phyloP scores from a whole-genome alignment of 805 yeast species.

The Tetrapisispora fleetii region DNA sequence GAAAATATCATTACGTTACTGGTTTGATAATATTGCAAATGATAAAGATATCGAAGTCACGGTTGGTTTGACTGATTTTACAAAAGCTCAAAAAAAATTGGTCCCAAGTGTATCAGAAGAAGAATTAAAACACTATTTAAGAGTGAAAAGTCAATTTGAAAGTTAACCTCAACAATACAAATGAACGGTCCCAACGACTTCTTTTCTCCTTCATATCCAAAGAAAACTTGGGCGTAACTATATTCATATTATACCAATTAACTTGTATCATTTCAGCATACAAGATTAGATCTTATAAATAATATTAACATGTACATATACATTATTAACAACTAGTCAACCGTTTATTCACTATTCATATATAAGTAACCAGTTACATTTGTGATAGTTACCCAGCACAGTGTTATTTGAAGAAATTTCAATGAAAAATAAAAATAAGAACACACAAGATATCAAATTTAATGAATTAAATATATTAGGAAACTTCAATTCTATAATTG shows the following conservation, averaged over 20 bases:
- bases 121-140: constrained; percentile 72
- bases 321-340: no score
- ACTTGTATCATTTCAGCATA: no score
- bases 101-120: constrained; percentile 82
- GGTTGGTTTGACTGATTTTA: constrained; percentile 66
- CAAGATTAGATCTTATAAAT: no score
- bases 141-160: constrained; percentile 75
- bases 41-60: constrained; percentile 55
- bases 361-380: no score
- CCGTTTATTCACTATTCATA: no score
- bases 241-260: no score
- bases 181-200: no score
- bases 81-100: constrained; percentile 61
- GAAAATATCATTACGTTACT: constrained; percentile 61
- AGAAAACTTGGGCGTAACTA: no score
- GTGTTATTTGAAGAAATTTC: background rate
- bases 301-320: no score
- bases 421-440: background rate
- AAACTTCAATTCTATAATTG: no score
- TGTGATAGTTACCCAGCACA: background rate
- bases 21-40: constrained; percentile 80
- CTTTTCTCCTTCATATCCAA: no score
- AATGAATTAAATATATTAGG: no score
- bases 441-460: background rate
- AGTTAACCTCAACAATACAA: background rate